Evolutionary conservation across 23 red algal species (phyloP).

Genomic region (Pyropia haitanensis): DNA sequence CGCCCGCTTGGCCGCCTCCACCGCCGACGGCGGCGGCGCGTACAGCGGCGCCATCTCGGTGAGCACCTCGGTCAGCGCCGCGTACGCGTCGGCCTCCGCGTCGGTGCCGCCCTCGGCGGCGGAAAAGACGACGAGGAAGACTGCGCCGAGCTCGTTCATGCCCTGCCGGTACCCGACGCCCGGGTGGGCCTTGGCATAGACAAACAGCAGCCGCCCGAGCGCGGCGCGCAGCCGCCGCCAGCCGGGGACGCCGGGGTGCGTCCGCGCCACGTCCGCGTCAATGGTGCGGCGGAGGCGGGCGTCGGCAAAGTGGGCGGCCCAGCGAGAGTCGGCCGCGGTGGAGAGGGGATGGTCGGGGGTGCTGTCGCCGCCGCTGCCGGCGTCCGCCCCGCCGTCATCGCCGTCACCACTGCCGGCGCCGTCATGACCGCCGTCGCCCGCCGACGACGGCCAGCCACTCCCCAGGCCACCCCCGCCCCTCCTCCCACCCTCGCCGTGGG

Average conservation of each 20-base stretch:
- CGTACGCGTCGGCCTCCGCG: conserved; percentile 57
- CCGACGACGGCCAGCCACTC: too few relatives aligned
- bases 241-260: conserved; percentile 31
- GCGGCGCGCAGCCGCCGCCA: conserved; percentile 18
- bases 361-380: conserved; percentile 10
- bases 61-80: conserved; percentile 43
- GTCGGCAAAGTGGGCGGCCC: conserved; percentile 52
- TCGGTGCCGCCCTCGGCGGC: conserved; percentile 20
- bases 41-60: conserved; percentile 26
- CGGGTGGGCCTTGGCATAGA: conserved; percentile 53
- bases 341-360: conserved; percentile 76
- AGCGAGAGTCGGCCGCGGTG: conserved; percentile 18
- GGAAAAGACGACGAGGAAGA: conserved; percentile 47
- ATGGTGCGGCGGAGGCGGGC: conserved; percentile 28
- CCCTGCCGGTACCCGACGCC: conserved; percentile 54
- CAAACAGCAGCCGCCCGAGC: conserved; percentile 49
- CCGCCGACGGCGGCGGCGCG: conserved; percentile 12
- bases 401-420: too few relatives aligned
- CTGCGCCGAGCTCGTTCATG: conserved; percentile 75
- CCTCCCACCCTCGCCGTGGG: background rate
- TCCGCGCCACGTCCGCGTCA: conserved; percentile 40
- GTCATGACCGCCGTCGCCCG: too few relatives aligned
- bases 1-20: background rate
- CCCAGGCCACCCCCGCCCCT: background rate
- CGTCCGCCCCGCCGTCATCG: background rate